These are phyloP conservation scores for Rhodotorula sp. DNA, from an alignment of 1,284 basidiomycete genomes.

Conservation along the genomic window DNA sequence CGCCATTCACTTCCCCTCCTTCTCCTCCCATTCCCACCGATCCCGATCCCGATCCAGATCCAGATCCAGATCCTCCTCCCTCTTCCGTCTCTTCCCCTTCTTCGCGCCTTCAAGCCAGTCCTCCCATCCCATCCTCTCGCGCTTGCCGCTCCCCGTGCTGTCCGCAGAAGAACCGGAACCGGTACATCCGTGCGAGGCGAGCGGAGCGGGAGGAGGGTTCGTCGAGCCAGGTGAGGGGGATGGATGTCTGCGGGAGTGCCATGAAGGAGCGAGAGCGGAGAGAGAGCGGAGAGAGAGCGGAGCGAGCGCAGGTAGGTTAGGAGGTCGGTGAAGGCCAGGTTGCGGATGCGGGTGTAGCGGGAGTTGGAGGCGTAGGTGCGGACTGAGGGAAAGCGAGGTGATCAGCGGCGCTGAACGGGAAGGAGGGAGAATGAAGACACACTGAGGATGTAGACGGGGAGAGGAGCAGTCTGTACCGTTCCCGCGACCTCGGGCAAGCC, in stretches of 20 bases:
- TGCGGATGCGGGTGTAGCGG: background rate
- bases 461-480: background rate
- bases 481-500: background rate
- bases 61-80: too few relatives aligned
- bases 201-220: background rate
- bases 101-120: background rate
- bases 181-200: background rate
- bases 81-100: too few relatives aligned
- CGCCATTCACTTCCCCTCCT: too few relatives aligned
- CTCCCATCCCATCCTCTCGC: background rate
- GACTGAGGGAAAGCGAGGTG: background rate
- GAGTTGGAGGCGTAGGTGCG: background rate
- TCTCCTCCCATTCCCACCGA: background rate
- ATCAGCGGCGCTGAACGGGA: too few relatives aligned
- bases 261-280: background rate
- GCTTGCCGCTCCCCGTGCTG: background rate
- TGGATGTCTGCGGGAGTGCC: background rate
- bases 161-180: background rate
- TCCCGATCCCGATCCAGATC: too few relatives aligned
- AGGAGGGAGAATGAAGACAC: background rate
- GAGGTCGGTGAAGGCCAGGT: background rate
- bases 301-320: background rate
- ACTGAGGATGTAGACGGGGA: background rate
- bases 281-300: background rate
- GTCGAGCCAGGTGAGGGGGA: background rate